Evolutionary conservation across 2,329 filamentous ascomycete genomes (phyloP), one percentile per base, ranked within the genome.

Genomic region (Pseudogymnoascus sp.): DNA sequence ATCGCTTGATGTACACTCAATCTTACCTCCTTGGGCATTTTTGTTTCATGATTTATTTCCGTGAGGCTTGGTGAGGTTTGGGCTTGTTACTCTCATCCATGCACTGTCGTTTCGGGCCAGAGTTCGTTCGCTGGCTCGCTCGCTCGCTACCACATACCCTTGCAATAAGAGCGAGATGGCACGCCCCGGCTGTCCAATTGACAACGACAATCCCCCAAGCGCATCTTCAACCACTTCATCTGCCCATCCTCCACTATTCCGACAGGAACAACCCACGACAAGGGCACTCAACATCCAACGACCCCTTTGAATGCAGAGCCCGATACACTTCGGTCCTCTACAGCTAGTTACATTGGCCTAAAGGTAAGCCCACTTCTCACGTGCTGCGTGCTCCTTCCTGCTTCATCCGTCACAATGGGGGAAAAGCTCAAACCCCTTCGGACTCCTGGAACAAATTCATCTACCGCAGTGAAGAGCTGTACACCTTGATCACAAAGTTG

Each of bases 181-280:
- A 54, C 47, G 47, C 47, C 47, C 47, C 29, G 47, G 47, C 15
- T 21, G 47, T 54, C 47, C 47, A 54, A 54, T 54, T 54, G 47
- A 54, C 47, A 54, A 54, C 47, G 47, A 54, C 47, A 54, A 54
- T 54, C 47, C 47, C 21, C 47, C 47, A 54, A 54, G 47, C 47
- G 47, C 47, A 54, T 54, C 47, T 54, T 54, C 47, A 54, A 44
- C 47, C 47, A 54, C 47, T 54, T 54, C 47, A 54, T 54, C 47
- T 54, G 47, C 47, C 47, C 47, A 33, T 54, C 47, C 47, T 54
- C 47, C 47, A 54, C 47, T 33, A 54, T 54, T 54, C 47, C 47
- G 29, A 17, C 47, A 54, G 47, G 47, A 54, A 54, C 47, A 33
- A 54, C 47, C 26, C 21, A 21, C 21, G 21, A 54, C 47, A 29